Conservation (phyloP, 2,329 filamentous ascomycete species). For the Grosmannia serpens region DNA sequence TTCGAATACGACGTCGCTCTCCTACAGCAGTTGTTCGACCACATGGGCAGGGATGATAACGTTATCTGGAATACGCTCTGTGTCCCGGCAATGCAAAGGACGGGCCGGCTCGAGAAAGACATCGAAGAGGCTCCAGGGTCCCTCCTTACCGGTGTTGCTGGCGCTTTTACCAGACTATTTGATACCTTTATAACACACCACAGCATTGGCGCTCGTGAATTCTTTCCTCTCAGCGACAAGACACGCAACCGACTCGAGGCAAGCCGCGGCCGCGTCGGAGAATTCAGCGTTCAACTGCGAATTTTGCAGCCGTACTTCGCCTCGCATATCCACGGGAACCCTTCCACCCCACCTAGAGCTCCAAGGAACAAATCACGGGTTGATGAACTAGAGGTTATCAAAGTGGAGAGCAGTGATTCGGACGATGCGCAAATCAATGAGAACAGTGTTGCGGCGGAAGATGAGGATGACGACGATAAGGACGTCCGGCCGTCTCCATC, state of each 20-base stretch:
- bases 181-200: constrained; percentile 11
- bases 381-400: not conserved
- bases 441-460: not conserved
- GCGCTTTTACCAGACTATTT: constrained; percentile 14
- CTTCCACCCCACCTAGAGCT: not conserved
- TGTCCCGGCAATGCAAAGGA: not conserved
- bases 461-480: constrained; percentile 6
- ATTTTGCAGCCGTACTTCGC: constrained; percentile 12
- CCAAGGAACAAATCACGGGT: not conserved
- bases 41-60: not conserved
- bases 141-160: constrained; percentile 1
- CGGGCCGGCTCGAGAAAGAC: not conserved
- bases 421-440: not conserved
- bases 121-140: not conserved
- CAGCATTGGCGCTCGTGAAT: not conserved
- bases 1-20: not conserved
- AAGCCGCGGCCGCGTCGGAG: constrained; percentile 6
- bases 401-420: not conserved
- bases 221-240: not conserved
- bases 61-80: constrained; percentile 9
- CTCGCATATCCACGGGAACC: not conserved
- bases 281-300: constrained; percentile 14
- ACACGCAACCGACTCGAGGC: constrained; percentile 5
- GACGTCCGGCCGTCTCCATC: constrained; percentile 17
- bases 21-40: constrained; percentile 3